These are phyloP conservation scores for Acer yangbiense DNA, from an alignment of 345 rosid genomes.

Conservation along the genomic window DNA sequence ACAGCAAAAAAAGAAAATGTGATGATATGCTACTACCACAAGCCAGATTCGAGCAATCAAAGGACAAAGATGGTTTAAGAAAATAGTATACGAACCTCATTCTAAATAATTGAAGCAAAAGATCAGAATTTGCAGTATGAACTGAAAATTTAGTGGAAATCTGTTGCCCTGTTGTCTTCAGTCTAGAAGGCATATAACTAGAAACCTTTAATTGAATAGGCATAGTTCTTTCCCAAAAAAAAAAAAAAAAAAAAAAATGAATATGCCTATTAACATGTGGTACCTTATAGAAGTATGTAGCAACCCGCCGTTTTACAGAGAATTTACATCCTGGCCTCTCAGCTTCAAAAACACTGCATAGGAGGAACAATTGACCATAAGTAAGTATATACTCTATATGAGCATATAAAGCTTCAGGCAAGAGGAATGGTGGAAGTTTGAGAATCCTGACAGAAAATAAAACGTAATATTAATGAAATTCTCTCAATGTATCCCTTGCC, in stretches of 20 bases:
- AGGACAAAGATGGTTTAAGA: constrained; percentile 2
- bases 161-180: too few relatives aligned
- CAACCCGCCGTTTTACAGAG: constrained; percentile 72
- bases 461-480: not conserved
- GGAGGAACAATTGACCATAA: not conserved
- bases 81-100: constrained; percentile 6
- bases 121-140: not conserved
- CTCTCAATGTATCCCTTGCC: not conserved
- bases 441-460: not conserved
- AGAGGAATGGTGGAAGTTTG: not conserved
- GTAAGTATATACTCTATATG: not conserved
- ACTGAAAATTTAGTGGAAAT: not conserved
- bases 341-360: constrained; percentile 86
- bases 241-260: too few relatives aligned
- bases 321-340: constrained; percentile 92
- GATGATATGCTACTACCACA: not conserved
- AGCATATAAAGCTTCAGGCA: constrained; percentile 14
- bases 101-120: not conserved
- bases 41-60: not conserved
- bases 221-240: too few relatives aligned
- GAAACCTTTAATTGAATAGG: too few relatives aligned
- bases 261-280: not conserved
- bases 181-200: too few relatives aligned
- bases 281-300: constrained; percentile 93
- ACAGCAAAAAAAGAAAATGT: not conserved